Evolutionary conservation across 495 filamentous ascomycete species (phyloP).

Genomic region (Bacidia rubella): DNA sequence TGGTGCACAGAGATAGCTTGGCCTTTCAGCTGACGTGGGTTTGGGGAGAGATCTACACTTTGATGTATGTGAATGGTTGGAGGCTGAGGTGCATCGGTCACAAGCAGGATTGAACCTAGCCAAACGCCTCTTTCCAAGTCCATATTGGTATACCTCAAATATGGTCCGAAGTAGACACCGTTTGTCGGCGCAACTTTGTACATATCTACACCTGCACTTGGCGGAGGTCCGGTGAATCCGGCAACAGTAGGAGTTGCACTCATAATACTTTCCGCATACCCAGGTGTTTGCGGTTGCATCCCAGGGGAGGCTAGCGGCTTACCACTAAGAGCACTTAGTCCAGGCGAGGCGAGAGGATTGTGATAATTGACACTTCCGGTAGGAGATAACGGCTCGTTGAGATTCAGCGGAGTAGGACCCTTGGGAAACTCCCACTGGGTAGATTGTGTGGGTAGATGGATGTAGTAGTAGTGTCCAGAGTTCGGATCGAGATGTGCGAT

Average conservation of each 20-base stretch:
- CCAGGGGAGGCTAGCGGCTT: constrained; percentile 69
- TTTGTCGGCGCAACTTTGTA: constrained; percentile 91
- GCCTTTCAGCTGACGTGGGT: constrained; percentile 77
- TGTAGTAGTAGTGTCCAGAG: constrained; percentile 97
- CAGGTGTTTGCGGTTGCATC: constrained; percentile 51
- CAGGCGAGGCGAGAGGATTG: constrained; percentile 62
- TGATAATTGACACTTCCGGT: constrained; percentile 61
- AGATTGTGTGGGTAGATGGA: constrained; percentile 87
- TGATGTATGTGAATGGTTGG: constrained; percentile 95
- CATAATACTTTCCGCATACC: constrained; percentile 63
- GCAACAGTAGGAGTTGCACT: constrained; percentile 53
- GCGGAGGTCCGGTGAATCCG: constrained; percentile 74
- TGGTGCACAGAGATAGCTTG: constrained; percentile 79
- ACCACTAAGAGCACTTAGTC: constrained; percentile 47
- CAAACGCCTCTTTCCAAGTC: constrained; percentile 82
- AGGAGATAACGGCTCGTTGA: constrained; percentile 72
- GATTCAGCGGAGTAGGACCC: constrained; percentile 68
- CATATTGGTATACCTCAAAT: constrained; percentile 94
- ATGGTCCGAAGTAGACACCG: constrained; percentile 97
- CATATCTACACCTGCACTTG: constrained; percentile 72
- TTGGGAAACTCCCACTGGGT: constrained; percentile 99
- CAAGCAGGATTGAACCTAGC: constrained; percentile 70
- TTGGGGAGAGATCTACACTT: constrained; percentile 80
- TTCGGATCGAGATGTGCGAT: constrained; percentile 92
- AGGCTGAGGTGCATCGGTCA: constrained; percentile 84